These are phyloP conservation scores for Shiraia bambusicola DNA, from an alignment of 2,329 filamentous ascomycete species.

Conservation along the genomic window DNA sequence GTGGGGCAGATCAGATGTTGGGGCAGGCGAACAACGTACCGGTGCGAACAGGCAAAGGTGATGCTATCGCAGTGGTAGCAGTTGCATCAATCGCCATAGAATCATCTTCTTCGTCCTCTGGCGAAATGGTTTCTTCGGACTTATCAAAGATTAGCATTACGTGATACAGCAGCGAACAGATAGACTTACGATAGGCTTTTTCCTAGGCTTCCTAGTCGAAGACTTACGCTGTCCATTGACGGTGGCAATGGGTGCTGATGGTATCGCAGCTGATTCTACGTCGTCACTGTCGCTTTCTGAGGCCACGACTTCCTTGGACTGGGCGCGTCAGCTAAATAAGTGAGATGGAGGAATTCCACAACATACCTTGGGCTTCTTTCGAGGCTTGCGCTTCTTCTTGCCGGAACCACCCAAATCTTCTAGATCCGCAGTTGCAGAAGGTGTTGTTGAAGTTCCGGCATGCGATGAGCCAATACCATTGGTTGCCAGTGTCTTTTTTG, in stretches of 20 bases:
- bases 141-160: slow-evolving; percentile 9
- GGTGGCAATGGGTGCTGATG: slow-evolving; percentile 12
- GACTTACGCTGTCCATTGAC: slow-evolving; percentile 30
- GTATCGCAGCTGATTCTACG: slow-evolving; percentile 11
- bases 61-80: slow-evolving; percentile 14
- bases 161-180: neutral
- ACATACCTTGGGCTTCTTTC: slow-evolving; percentile 33
- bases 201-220: slow-evolving; percentile 27
- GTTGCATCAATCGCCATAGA: slow-evolving; percentile 21
- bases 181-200: slow-evolving; percentile 33
- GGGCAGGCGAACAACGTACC: slow-evolving; percentile 24
- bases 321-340: slow-evolving; percentile 12
- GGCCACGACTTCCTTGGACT: slow-evolving; percentile 37
- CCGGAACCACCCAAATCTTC: slow-evolving; percentile 23
- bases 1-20: slow-evolving; percentile 8
- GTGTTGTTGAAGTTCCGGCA: slow-evolving; percentile 16
- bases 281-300: slow-evolving; percentile 31
- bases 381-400: slow-evolving; percentile 33
- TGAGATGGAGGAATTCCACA: neutral
- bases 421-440: slow-evolving; percentile 16
- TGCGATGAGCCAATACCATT: slow-evolving; percentile 27
- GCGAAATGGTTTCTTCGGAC: slow-evolving; percentile 34
- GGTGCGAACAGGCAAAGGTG: slow-evolving; percentile 26
- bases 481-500: slow-evolving; percentile 27
- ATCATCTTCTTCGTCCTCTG: slow-evolving; percentile 34